phyloP scores from a whole-genome alignment of 2,329 filamentous ascomycete genomes.

The Dactylellina cionopaga region DNA sequence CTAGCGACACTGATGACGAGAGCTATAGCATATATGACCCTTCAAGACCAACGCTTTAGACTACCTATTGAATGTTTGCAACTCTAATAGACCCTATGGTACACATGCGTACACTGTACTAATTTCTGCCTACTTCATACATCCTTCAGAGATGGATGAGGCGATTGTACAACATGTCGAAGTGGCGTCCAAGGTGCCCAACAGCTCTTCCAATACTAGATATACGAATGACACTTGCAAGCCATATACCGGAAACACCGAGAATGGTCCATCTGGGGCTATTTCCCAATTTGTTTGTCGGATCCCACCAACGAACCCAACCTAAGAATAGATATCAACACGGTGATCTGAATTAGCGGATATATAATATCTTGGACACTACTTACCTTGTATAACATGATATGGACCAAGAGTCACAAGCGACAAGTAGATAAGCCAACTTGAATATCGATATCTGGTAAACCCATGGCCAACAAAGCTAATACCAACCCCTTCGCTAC shows the following conservation, averaged over 20 bases:
- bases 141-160: background rate
- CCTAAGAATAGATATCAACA: constrained; percentile 14
- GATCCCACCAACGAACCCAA: constrained; percentile 51
- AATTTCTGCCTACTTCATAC: background rate
- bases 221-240: constrained; percentile 54
- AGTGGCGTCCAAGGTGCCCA: constrained; percentile 55
- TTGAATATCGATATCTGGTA: constrained; percentile 52
- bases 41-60: constrained; percentile 48
- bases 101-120: no score
- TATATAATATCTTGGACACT: background rate
- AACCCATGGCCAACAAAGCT: constrained; percentile 88
- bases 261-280: constrained; percentile 22
- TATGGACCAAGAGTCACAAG: constrained; percentile 54
- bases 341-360: background rate
- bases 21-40: constrained; percentile 54
- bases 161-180: constrained; percentile 54
- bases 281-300: constrained; percentile 25
- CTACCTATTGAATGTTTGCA: background rate
- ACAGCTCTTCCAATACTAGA: constrained; percentile 50
- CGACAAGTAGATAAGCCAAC: constrained; percentile 53
- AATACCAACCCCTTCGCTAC: constrained; percentile 84
- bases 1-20: constrained; percentile 54
- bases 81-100: no score
- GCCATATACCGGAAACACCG: constrained; percentile 53
- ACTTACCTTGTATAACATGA: constrained; percentile 55